Evolutionary conservation across 2,329 filamentous ascomycete species (phyloP), one percentile per base, ranked within the genome.

Genomic region (Neonectria hederae): DNA sequence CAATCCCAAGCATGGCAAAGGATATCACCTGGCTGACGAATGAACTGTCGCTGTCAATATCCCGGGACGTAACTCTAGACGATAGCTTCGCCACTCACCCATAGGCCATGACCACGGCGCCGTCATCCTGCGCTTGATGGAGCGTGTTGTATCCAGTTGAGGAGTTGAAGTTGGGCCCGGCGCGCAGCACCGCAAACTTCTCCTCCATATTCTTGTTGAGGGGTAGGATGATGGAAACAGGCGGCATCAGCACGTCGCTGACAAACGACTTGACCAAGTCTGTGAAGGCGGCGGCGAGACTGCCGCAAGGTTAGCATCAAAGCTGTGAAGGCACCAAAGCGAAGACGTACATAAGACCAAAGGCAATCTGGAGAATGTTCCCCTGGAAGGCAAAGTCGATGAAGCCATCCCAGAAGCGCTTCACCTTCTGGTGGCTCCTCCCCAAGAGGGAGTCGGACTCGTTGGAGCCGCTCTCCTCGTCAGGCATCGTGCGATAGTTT

Each of bases 321-420:
- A 5, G 21, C 14, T 9, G 19, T 13, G 21, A n/a, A 14, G 11
- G 17, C 13, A 7, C 13, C 4, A 28, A 42, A 32, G 8, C 9
- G n/a, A 13, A 21, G 45, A 78, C 83, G 76, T 74, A 92, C 90
- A 93, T 93, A 68, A 93, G 80, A 69, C 90, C 91, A 70, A 93
- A 89, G 17, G 91, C 91, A 63, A 93, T 90, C 76, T 93, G 89
- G 26, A 93, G 83, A 52, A 93, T 90, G 70, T 93, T 92, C 62
- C 91, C 90, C 67, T 90, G 87, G 58, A 92, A 86, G 0, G 90
- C 90, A 77, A 93, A 93, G 75, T 92, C 90, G 69, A 89, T 76
- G 75, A 93, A 93, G 42, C 88, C 89, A 35, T 86, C 80, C 81
- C 86, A 89, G 61, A 87, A 79, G 63, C 82, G 81, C 66, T 81